A percentile compares a stretch with the other conserved stretches of the same genome.
phyloP scores from a whole-genome alignment of 345 rosid species.

The Sapria himalayana region DNA sequence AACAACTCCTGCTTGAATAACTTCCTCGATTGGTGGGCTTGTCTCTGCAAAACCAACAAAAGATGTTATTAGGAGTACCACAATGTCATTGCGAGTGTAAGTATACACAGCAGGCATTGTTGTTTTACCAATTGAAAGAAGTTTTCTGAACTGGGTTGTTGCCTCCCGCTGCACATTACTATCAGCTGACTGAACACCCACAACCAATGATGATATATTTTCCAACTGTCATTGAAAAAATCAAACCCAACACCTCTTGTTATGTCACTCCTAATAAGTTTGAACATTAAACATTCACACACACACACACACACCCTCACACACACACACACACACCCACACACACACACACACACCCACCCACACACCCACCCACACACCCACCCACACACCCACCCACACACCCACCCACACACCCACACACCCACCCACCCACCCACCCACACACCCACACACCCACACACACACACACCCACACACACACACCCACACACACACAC shows the following conservation, averaged over 20 bases:
- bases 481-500: too few species aligned
- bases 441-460: too few species aligned
- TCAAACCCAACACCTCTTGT: neutral
- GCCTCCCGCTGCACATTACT: conserved; percentile 44
- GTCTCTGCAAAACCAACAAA: conserved; percentile 24
- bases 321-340: too few species aligned
- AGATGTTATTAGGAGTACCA: neutral
- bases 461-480: too few species aligned
- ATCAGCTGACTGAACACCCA: conserved; percentile 45
- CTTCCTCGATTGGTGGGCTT: conserved; percentile 76
- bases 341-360: too few species aligned
- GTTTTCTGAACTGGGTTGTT: conserved; percentile 61
- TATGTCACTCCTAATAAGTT: neutral
- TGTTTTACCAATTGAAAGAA: conserved; percentile 52
- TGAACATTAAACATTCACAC: neutral
- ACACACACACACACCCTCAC: neutral
- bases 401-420: too few species aligned
- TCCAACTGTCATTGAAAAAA: conserved; percentile 27
- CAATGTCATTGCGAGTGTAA: neutral
- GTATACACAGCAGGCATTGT: neutral
- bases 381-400: too few species aligned
- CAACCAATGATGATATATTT: conserved; percentile 53
- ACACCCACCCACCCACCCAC: too few species aligned
- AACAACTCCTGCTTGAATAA: conserved; percentile 57
- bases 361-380: too few species aligned